These are phyloP conservation scores for Exophiala sp. DNA, from an alignment of 2,329 filamentous ascomycete genomes.

Conservation along the genomic window DNA sequence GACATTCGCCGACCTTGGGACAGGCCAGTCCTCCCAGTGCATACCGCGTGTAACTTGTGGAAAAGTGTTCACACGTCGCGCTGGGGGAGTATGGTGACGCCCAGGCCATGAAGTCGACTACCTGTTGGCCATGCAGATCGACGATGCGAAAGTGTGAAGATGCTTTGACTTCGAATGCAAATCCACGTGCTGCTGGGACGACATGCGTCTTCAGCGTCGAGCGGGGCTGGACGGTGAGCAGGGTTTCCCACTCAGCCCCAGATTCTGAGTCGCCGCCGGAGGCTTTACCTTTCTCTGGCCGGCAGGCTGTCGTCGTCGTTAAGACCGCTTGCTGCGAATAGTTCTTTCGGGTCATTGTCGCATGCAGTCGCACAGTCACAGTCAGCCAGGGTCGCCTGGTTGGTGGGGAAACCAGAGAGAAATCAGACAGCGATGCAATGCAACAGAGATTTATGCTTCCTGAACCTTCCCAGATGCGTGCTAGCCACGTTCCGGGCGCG, in stretches of 20 bases:
- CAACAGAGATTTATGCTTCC: too few species aligned
- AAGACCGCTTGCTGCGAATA: background rate
- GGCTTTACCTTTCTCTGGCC: background rate
- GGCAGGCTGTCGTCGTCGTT: background rate
- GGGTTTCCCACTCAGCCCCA: slow-evolving; percentile 1
- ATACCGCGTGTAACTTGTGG: slow-evolving; percentile 39
- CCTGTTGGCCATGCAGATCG: slow-evolving; percentile 39
- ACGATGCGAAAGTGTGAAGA: slow-evolving; percentile 38
- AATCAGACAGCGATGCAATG: too few species aligned
- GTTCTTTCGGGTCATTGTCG: too few species aligned
- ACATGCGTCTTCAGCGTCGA: slow-evolving; percentile 9
- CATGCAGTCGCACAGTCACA: too few species aligned
- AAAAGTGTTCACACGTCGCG: slow-evolving; percentile 33
- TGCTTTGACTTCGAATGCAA: slow-evolving; percentile 35
- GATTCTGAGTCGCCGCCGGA: background rate
- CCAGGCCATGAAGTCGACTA: slow-evolving; percentile 42
- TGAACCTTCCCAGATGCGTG: too few species aligned
- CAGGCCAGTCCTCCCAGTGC: slow-evolving; percentile 35
- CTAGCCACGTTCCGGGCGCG: too few species aligned
- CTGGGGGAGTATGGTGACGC: slow-evolving; percentile 24
- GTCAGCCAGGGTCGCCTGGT: too few species aligned
- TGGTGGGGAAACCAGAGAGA: too few species aligned
- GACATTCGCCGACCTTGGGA: slow-evolving; percentile 34
- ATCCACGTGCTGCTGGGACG: slow-evolving; percentile 24
- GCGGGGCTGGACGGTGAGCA: background rate